phyloP scores from a whole-genome alignment of 495 filamentous ascomycete genomes.

The Clavariopsis aquatica region DNA sequence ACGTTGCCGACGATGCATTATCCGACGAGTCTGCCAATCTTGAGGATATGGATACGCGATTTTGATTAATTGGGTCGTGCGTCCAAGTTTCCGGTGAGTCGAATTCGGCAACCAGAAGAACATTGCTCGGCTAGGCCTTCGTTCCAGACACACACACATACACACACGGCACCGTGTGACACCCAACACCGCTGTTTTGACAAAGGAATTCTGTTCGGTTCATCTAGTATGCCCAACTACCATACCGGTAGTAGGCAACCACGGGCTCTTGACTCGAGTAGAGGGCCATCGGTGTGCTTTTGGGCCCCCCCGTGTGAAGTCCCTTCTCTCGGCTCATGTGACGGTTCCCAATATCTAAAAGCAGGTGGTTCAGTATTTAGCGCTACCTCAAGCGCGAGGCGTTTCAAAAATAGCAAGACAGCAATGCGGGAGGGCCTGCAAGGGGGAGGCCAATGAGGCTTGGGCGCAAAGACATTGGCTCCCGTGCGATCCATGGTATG shows the following conservation, averaged over 20 bases:
- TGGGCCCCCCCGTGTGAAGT: neutral
- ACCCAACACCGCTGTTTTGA: too few relatives aligned
- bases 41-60: conserved; percentile 47
- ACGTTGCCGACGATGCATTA: conserved; percentile 1
- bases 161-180: too few relatives aligned
- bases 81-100: conserved; percentile 16
- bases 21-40: conserved; percentile 36
- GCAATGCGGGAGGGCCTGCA: neutral
- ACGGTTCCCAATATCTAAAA: neutral
- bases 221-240: too few relatives aligned
- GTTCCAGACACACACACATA: too few relatives aligned
- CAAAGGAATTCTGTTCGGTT: too few relatives aligned
- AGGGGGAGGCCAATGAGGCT: neutral
- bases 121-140: neutral
- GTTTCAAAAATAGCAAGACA: neutral
- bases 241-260: too few relatives aligned
- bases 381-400: neutral
- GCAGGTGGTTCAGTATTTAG: neutral
- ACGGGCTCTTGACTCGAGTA: too few relatives aligned
- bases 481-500: neutral
- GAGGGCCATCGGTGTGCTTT: neutral
- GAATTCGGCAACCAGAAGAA: neutral
- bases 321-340: neutral
- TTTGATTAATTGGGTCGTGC: conserved; percentile 35
- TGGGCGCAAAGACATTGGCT: neutral